Base-by-base conservation (phyloP, 2,329 filamentous ascomycete species). In the Arthrinium puccinioides region DNA sequence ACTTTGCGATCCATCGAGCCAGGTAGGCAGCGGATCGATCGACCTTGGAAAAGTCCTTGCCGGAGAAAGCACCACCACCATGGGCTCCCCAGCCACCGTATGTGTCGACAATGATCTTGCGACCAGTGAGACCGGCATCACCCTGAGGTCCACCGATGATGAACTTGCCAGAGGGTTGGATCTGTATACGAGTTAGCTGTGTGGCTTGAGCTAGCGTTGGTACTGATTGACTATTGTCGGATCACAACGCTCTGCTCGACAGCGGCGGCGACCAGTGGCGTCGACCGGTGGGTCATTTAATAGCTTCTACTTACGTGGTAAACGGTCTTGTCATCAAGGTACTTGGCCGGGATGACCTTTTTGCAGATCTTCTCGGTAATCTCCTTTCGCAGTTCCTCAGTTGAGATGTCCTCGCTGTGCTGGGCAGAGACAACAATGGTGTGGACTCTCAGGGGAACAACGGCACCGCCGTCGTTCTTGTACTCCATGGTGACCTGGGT, bases 41-140 rank as follows among this genome's bases (percentile, higher is more conserved):
- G 69, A 98, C 92, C 81, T 98, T 98, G 79, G 88, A 96, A 82
- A 96, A 98, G 69, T 98, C 92, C 84, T 98, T 98, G 60, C 92
- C 92, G 58, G 92, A 97, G 85, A 98, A 98, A 67, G 92, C 92
- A 84, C 92, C 92, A 76, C 92, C 92, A 77, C 92, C 92, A 78
- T 98, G 92, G 56, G 92, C 92, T 73, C 92, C 92, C 92, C 92
- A 97, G 59, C 92, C 92, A 75, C 92, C 92, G 74, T 98, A 98
- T 66, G 92, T 97, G 74, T 98, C 92, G 64, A 98, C 92, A 52
- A 96, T 82, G 79, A 98, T 98, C 83, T 98, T 98, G 61, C 92
- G 89, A 66, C 92, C 92, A 49, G 92, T 98, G 50, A 98, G 79
- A 79, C 92, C 92, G 57, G 92, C 92, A 58, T 98, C 92, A 80